Evolutionary conservation across 208 protist genomes (phyloP), one percentile per base, ranked within the genome.

Genomic region (Trypanosoma cruzi): DNA sequence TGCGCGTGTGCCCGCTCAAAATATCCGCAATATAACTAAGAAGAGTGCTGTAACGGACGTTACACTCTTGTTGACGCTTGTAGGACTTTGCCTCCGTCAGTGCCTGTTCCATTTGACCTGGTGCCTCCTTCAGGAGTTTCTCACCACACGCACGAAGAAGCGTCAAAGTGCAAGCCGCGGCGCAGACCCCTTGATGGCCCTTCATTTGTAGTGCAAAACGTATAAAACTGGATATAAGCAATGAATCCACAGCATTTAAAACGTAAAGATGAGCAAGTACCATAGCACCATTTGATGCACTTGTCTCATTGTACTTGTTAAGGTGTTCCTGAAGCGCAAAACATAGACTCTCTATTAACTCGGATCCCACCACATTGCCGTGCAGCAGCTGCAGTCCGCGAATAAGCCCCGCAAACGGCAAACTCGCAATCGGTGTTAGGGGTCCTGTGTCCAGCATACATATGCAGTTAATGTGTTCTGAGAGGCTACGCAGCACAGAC

Each of bases 41-140:
- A 26, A 95, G 78, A 36, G 79, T 82, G 0, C 63, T 69, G 58
- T 90, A 86, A 18, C 87, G 89, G 11, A 73, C 72, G 11, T 46
- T 81, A 36, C 64, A 75, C 40, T 72, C 64, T 13, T 74, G 42
- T 49, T 36, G 56, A 28, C 18, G 36, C 10, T 53, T 37, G 28
- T 65, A 52, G 26, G 32, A n/a, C 36, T 76, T 73, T 31, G 82
- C 86, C 64, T 77, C 79, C n/a, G 69, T 61, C 53, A 92, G 64
- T 10, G 75, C 80, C 26, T 71, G 48, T 31, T 92, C 84, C 71
- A 96, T 71, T 60, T 87, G 78, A 2, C 50, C 61, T 1, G 88
- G 87, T 14, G 77, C 78, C 70, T 96, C 87, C 77, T 91, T 96
- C 29, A 85, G 64, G 14, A 96, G 62, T 61, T 94, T 93, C 64